Conservation (phyloP, 768 basidiomycete species). For the Suillus americanus region DNA sequence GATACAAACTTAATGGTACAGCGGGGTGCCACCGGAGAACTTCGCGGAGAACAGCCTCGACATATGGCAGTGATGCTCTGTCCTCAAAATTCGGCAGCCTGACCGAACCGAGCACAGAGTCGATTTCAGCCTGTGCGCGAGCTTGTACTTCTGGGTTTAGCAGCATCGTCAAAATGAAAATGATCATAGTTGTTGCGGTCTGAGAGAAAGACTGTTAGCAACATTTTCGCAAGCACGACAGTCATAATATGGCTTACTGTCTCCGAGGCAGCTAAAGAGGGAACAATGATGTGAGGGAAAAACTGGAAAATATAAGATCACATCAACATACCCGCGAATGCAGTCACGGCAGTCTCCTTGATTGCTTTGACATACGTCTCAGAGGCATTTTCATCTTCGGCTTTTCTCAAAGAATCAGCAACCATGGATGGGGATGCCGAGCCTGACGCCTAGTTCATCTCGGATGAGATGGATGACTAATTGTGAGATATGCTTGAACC, state of each 20-base stretch:
- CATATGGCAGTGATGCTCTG: constrained; percentile 25
- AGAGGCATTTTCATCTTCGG: constrained; percentile 5
- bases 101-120: constrained; percentile 27
- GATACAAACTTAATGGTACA: constrained; percentile 22
- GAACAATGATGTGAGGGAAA: neutral
- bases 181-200: constrained; percentile 32
- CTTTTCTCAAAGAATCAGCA: constrained; percentile 18
- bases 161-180: constrained; percentile 37
- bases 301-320: neutral
- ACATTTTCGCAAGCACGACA: neutral
- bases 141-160: constrained; percentile 36
- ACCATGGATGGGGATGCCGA: constrained; percentile 29
- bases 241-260: constrained; percentile 19
- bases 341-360: constrained; percentile 30
- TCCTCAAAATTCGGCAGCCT: constrained; percentile 33
- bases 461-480: neutral
- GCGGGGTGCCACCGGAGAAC: constrained; percentile 36
- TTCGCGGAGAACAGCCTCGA: constrained; percentile 33
- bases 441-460: constrained; percentile 20
- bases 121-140: constrained; percentile 39
- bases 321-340: constrained; percentile 24
- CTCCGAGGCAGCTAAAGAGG: constrained; percentile 26
- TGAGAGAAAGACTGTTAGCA: constrained; percentile 12
- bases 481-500: neutral
- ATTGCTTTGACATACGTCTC: constrained; percentile 19